A percentile compares a stretch with the other conserved stretches of the same genome.
Evolutionary conservation across 257 asterid species (phyloP).

Genomic region (Capsicum pubescens): DNA sequence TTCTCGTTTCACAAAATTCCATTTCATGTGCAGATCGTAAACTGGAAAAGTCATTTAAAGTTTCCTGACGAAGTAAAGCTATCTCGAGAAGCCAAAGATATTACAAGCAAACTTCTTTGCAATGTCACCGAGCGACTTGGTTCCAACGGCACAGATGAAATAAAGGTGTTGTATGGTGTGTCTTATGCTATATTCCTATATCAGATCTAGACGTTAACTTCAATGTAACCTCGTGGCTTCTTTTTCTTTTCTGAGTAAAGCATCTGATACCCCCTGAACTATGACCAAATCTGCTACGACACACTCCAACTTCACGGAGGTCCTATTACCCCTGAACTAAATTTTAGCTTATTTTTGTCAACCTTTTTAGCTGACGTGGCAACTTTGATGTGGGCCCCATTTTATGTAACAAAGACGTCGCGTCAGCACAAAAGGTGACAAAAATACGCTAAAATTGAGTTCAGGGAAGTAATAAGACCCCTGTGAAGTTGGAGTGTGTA

Average conservation of each 20-base stretch:
- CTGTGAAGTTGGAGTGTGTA: too few relatives aligned
- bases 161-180: constrained; percentile 77
- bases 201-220: constrained; percentile 33
- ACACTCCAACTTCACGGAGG: too few relatives aligned
- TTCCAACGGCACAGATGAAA: constrained; percentile 81
- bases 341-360: too few relatives aligned
- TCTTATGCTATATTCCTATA: constrained; percentile 43
- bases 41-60: constrained; percentile 91
- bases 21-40: constrained; percentile 68
- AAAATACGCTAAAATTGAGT: too few relatives aligned
- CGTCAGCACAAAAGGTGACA: too few relatives aligned
- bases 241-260: background rate
- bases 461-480: too few relatives aligned
- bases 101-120: constrained; percentile 82
- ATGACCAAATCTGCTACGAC: too few relatives aligned
- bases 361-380: too few relatives aligned
- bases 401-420: too few relatives aligned
- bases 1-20: background rate
- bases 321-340: too few relatives aligned
- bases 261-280: too few relatives aligned
- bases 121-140: constrained; percentile 90
- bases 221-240: constrained; percentile 23
- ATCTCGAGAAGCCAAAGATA: constrained; percentile 76
- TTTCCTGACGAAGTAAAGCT: constrained; percentile 95
- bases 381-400: too few relatives aligned